Percentiles rank a stretch among this genome's conserved stretches.
These are phyloP conservation scores for Pachyrhizus erosus DNA, from an alignment of 306 rosid species.

Conservation along the genomic window DNA sequence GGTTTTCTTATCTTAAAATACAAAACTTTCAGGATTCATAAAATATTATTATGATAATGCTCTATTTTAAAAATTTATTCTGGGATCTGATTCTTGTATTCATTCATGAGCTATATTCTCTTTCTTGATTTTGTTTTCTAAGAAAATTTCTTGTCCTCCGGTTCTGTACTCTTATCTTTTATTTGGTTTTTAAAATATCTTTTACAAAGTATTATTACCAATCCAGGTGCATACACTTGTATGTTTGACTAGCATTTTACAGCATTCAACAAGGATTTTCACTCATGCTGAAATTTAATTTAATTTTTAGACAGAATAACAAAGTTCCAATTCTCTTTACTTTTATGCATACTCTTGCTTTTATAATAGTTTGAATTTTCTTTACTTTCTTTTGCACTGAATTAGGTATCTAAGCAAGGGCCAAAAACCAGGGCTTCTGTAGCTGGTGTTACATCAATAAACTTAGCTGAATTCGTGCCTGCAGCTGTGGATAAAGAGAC, in stretches of 20 bases:
- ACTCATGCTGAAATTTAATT: background rate
- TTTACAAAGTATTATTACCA: background rate
- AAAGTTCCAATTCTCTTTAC: background rate
- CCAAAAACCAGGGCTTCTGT: constrained; percentile 57
- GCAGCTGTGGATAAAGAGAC: constrained; percentile 66
- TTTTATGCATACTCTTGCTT: too few species aligned
- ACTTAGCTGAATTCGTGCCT: constrained; percentile 62
- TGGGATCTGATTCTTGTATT: background rate
- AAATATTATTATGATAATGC: background rate
- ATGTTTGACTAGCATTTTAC: constrained; percentile 6
- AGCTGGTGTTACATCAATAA: constrained; percentile 65
- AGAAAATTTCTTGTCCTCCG: background rate
- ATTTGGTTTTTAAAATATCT: background rate
- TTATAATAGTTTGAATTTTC: background rate
- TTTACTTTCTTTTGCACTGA: background rate
- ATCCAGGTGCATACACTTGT: background rate
- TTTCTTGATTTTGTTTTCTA: background rate
- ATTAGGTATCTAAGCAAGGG: constrained; percentile 69
- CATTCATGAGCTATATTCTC: background rate
- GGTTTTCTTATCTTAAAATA: background rate
- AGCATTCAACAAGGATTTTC: background rate
- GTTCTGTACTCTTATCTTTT: background rate
- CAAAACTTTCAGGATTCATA: background rate
- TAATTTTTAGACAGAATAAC: background rate
- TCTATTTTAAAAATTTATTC: background rate